These are phyloP conservation scores for Metrosideros polymorpha DNA, from an alignment of 441 rosid species.

Conservation along the genomic window DNA sequence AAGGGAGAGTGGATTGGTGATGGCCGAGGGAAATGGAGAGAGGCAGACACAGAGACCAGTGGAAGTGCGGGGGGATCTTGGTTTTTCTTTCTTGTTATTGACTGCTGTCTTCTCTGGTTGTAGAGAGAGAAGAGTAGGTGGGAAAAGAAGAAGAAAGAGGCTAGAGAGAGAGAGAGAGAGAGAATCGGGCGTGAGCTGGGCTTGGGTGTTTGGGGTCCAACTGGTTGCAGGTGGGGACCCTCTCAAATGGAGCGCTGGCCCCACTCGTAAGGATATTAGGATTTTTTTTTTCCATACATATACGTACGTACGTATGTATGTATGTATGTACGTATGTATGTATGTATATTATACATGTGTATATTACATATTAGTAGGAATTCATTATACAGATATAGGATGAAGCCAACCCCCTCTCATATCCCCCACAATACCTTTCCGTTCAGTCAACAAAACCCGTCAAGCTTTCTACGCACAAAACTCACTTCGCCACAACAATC, in stretches of 20 bases:
- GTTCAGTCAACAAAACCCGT: background rate
- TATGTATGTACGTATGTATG: background rate
- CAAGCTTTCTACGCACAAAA: background rate
- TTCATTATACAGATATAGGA: background rate
- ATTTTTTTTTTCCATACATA: background rate
- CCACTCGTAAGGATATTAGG: background rate
- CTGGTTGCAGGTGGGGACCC: background rate
- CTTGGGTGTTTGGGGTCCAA: background rate
- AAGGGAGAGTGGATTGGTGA: background rate
- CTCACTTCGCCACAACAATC: no score
- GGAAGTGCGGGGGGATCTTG: background rate
- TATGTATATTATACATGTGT: background rate
- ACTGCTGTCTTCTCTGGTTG: background rate
- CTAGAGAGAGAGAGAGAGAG: background rate
- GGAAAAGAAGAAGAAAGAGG: background rate
- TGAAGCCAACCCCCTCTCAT: background rate
- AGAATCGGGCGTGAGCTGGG: background rate
- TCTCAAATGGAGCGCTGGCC: background rate
- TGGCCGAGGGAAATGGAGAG: background rate
- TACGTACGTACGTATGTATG: background rate
- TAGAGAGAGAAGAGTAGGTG: background rate
- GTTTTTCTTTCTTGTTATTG: background rate
- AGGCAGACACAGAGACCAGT: background rate
- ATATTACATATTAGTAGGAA: no score
- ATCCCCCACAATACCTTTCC: background rate